phyloP scores from a whole-genome alignment of 1,284 basidiomycete species.

The Xanthoconium separans region DNA sequence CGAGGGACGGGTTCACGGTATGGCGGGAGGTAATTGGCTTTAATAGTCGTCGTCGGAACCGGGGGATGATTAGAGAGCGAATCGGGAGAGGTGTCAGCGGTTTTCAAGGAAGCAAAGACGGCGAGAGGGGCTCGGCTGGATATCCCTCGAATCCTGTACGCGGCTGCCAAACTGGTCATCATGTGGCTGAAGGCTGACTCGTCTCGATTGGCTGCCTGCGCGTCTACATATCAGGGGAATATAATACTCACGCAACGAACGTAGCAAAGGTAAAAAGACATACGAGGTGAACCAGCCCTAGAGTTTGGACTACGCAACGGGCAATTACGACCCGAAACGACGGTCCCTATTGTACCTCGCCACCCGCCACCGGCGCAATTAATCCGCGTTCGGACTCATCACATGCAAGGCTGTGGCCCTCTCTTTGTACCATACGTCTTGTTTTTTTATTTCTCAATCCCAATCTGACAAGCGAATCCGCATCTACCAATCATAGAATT shows the following conservation, averaged over 20 bases:
- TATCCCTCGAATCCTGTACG: conserved; percentile 32
- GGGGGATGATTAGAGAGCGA: conserved; percentile 26
- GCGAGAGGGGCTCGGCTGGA: conserved; percentile 39
- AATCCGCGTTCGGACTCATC: conserved; percentile 11
- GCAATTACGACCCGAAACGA: conserved; percentile 13
- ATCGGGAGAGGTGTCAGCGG: conserved; percentile 24
- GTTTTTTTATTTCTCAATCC: conserved; percentile 4
- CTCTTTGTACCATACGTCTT: conserved; percentile 16
- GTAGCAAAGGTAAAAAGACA: not conserved
- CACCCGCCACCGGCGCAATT: conserved; percentile 35
- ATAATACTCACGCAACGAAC: too few relatives aligned
- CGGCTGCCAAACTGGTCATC: conserved; percentile 36
- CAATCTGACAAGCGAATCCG: not conserved
- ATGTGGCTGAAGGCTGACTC: conserved; percentile 42
- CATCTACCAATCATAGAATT: conserved; percentile 50
- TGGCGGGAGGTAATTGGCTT: conserved; percentile 27
- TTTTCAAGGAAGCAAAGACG: conserved; percentile 30
- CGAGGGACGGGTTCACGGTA: conserved; percentile 25
- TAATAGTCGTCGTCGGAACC: conserved; percentile 33
- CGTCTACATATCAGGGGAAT: conserved; percentile 17
- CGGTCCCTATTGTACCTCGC: conserved; percentile 32
- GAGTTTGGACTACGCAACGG: not conserved
- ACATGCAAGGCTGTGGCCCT: conserved; percentile 21
- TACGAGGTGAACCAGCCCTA: conserved; percentile 26
- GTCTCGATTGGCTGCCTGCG: conserved; percentile 25